A percentile compares a stretch with the other conserved stretches of the same genome.
These are phyloP conservation scores for Fraxinus nigra DNA, from an alignment of 305 asterid genomes.

Conservation along the genomic window DNA sequence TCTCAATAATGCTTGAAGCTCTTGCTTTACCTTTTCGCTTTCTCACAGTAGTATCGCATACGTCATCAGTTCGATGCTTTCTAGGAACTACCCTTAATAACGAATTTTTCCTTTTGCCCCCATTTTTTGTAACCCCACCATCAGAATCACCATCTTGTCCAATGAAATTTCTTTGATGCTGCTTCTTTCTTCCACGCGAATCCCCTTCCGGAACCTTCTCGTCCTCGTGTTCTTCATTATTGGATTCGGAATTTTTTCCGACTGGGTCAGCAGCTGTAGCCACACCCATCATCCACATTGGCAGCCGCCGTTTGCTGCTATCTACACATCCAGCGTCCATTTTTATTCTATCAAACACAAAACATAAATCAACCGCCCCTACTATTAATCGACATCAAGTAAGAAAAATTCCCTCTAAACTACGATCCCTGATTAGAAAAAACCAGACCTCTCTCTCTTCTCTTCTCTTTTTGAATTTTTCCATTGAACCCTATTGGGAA, in stretches of 20 bases:
- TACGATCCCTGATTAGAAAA: background rate
- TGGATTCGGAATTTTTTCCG: background rate
- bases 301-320: conserved; percentile 7
- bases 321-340: background rate
- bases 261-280: background rate
- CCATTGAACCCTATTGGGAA: background rate
- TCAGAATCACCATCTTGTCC: background rate
- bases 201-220: background rate
- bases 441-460: background rate
- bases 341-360: background rate
- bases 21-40: background rate
- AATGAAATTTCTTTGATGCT: background rate
- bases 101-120: background rate
- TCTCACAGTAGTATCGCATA: background rate
- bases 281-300: conserved; percentile 1
- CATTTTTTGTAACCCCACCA: background rate
- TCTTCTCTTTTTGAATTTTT: background rate
- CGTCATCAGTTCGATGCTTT: background rate
- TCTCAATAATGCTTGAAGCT: conserved; percentile 4
- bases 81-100: background rate
- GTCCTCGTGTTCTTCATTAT: background rate
- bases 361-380: background rate
- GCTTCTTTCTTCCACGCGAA: background rate
- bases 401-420: background rate
- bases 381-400: background rate